Conservation (phyloP, 2,329 filamentous ascomycete species). For the Cadophora luteo-olivacea region DNA sequence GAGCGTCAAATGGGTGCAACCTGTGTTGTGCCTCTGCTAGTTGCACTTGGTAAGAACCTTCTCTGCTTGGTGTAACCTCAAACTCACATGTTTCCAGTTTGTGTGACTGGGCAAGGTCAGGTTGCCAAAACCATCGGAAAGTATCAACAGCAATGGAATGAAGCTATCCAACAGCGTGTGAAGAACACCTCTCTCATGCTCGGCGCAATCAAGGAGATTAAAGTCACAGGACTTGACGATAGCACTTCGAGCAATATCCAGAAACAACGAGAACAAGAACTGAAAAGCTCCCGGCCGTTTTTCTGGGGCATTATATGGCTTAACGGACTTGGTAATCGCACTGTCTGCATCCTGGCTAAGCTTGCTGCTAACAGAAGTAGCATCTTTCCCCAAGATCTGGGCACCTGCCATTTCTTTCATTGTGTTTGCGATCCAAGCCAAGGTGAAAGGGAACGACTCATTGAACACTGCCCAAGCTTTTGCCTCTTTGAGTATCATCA, state of each 20-base stretch:
- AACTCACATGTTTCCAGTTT: background rate
- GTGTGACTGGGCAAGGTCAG: background rate
- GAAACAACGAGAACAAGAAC: background rate
- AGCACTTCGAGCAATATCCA: background rate
- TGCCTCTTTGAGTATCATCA: background rate
- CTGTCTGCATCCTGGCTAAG: background rate
- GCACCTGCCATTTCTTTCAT: background rate
- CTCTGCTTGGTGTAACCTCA: background rate
- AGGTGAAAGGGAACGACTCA: background rate
- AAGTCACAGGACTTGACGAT: background rate
- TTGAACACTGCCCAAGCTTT: background rate
- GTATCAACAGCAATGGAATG: background rate
- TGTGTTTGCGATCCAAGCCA: background rate
- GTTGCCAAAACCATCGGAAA: background rate
- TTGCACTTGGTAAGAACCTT: background rate
- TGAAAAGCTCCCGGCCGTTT: background rate
- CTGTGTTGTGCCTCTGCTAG: background rate
- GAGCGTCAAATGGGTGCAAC: background rate
- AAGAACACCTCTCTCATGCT: background rate
- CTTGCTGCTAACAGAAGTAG: background rate
- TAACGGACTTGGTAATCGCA: background rate
- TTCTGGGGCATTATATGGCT: background rate
- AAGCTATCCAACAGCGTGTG: background rate
- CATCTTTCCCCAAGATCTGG: background rate
- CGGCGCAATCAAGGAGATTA: background rate